These are phyloP conservation scores for Fusarium bulbicola DNA, from an alignment of 2,329 filamentous ascomycete species.

Conservation along the genomic window DNA sequence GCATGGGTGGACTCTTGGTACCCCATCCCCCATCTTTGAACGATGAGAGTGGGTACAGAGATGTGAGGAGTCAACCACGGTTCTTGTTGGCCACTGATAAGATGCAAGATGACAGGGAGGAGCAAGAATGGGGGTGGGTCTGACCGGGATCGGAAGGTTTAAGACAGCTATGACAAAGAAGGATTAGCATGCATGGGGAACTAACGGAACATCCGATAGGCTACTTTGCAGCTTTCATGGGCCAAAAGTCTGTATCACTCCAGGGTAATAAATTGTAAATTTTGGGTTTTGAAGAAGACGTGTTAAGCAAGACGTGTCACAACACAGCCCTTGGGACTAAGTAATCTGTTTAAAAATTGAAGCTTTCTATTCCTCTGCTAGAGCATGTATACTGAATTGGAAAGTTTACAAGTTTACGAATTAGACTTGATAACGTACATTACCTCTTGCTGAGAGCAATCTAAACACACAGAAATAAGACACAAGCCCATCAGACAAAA, in stretches of 20 bases:
- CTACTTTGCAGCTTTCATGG: not conserved
- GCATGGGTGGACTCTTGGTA: not conserved
- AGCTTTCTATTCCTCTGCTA: not conserved
- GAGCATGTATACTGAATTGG: not conserved
- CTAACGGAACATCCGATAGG: not conserved
- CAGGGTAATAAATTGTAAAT: not conserved
- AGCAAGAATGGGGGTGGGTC: not conserved
- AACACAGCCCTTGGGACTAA: not conserved
- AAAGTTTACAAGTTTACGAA: not conserved
- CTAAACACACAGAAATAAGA: fast-evolving
- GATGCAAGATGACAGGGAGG: not conserved
- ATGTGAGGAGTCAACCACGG: not conserved
- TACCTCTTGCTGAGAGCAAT: fast-evolving
- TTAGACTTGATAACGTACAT: fast-evolving
- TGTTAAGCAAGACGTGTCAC: not conserved
- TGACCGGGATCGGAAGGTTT: not conserved
- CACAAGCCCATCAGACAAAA: fast-evolving
- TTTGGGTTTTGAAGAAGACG: too few species aligned
- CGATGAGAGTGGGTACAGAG: not conserved
- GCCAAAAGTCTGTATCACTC: fast-evolving
- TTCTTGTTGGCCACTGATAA: not conserved
- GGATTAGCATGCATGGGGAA: fast-evolving
- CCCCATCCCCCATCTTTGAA: not conserved
- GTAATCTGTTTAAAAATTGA: too few species aligned
- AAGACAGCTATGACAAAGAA: not conserved